Conservation (phyloP, 768 basidiomycete genomes). For the Russula abietina region DNA sequence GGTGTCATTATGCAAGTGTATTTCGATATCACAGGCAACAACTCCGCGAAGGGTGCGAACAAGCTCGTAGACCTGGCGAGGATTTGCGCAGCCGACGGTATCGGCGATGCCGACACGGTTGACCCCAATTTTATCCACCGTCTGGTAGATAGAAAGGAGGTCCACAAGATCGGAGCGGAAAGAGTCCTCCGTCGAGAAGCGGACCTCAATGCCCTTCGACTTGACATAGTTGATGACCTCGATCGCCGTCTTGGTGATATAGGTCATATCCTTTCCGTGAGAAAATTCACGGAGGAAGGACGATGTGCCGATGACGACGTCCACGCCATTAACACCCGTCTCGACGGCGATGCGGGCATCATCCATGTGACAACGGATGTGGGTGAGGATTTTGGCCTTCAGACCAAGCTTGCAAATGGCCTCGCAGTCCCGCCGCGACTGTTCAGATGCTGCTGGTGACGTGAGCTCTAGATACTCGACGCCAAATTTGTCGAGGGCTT, state of each 20-base stretch:
- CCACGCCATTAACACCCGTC: conserved; percentile 98
- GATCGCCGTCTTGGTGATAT: conserved; percentile 98
- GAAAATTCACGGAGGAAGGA: conserved; percentile 99
- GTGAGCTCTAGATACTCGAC: conserved; percentile 99
- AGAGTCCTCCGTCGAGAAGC: conserved; percentile 98
- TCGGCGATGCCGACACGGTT: conserved; percentile 99
- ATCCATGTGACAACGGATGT: conserved; percentile 99
- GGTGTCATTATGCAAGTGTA: conserved; percentile 98
- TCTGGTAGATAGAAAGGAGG: conserved; percentile 96
- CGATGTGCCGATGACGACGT: conserved; percentile 98
- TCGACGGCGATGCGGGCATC: conserved; percentile 98
- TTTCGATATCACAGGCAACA: conserved; percentile 95
- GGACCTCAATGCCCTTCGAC: conserved; percentile 98
- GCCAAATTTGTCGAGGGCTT: conserved; percentile 96
- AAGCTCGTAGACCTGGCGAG: conserved; percentile 96
- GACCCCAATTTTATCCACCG: conserved; percentile 98
- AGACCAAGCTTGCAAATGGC: conserved; percentile 98
- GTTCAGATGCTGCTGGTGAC: conserved; percentile 94
- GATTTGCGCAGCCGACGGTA: conserved; percentile 98
- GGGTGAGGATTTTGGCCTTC: conserved; percentile 94
- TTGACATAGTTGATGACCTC: conserved; percentile 99
- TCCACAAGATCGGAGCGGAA: conserved; percentile 99
- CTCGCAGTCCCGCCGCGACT: conserved; percentile 90
- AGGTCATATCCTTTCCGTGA: conserved; percentile 99
- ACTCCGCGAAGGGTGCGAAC: conserved; percentile 94